Conservation (phyloP, 352 stramenopile genomes). For the Thalassiosira mediterranea region DNA sequence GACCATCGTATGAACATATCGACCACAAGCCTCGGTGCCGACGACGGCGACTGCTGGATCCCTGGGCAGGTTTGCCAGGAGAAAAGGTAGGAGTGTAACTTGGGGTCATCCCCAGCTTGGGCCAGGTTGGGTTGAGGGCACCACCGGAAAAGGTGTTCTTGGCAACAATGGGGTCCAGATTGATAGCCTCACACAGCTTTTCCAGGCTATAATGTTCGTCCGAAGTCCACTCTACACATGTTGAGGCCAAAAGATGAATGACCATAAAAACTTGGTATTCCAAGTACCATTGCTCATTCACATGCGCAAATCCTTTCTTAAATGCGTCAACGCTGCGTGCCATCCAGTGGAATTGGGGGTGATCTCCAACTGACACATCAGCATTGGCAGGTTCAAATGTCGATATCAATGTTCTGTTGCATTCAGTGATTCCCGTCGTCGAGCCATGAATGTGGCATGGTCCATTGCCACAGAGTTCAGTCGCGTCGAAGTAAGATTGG, state of each 20-base stretch:
- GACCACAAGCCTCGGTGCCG: conserved; percentile 1
- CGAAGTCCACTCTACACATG: conserved; percentile 27
- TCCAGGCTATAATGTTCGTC: conserved; percentile 24
- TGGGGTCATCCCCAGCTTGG: neutral
- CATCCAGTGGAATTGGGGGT: conserved; percentile 36
- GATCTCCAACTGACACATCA: neutral
- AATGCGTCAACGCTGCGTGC: conserved; percentile 42
- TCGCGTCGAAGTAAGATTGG: conserved; percentile 52
- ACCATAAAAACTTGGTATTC: conserved; percentile 56
- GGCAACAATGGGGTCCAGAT: conserved; percentile 15
- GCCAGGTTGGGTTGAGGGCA: conserved; percentile 7
- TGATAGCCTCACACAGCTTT: conserved; percentile 26
- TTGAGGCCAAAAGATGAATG: conserved; percentile 33
- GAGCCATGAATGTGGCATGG: neutral
- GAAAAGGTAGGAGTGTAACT: no score
- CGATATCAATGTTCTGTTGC: conserved; percentile 24
- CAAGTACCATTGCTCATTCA: conserved; percentile 61
- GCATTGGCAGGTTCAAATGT: conserved; percentile 3
- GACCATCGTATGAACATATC: neutral
- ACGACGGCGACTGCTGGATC: neutral
- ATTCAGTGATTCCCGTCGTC: conserved; percentile 9
- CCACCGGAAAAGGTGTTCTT: conserved; percentile 12
- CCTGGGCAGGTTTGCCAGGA: neutral
- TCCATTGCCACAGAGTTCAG: conserved; percentile 29
- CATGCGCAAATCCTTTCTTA: conserved; percentile 18